phyloP scores from a whole-genome alignment of 257 asterid species.

The Petrea volubilis region DNA sequence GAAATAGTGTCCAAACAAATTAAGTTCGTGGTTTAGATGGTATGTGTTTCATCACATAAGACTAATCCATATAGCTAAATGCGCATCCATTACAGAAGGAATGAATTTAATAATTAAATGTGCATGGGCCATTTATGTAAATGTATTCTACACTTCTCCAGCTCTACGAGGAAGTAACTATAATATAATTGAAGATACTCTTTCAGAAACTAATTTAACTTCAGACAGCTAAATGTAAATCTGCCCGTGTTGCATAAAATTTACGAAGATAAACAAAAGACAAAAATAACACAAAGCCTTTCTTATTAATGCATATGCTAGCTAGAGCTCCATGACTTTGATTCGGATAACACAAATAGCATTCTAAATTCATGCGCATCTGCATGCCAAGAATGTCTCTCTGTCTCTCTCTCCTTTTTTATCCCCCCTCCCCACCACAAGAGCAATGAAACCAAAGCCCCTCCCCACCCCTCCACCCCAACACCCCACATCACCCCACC shows the following conservation, averaged over 20 bases:
- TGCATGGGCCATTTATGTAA: background rate
- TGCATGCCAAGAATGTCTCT: background rate
- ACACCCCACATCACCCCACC: no score
- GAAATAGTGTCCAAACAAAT: background rate
- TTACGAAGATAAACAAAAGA: background rate
- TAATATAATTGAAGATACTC: background rate
- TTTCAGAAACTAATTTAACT: background rate
- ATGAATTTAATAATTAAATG: background rate
- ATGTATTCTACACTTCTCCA: background rate
- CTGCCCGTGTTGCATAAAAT: background rate
- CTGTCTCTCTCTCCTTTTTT: no score
- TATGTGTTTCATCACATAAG: background rate
- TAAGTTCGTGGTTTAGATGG: background rate
- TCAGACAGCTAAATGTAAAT: background rate
- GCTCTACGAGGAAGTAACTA: background rate
- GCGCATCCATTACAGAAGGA: background rate
- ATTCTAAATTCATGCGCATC: background rate
- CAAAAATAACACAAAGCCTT: background rate
- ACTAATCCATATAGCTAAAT: background rate
- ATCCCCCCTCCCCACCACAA: no score
- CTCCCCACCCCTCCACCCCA: no score
- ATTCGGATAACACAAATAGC: background rate
- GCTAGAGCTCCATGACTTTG: no score
- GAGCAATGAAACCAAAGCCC: no score
- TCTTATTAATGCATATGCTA: background rate